Base-by-base conservation (phyloP, 2,329 filamentous ascomycete species). In the Aspergillus pseudonomiae region DNA sequence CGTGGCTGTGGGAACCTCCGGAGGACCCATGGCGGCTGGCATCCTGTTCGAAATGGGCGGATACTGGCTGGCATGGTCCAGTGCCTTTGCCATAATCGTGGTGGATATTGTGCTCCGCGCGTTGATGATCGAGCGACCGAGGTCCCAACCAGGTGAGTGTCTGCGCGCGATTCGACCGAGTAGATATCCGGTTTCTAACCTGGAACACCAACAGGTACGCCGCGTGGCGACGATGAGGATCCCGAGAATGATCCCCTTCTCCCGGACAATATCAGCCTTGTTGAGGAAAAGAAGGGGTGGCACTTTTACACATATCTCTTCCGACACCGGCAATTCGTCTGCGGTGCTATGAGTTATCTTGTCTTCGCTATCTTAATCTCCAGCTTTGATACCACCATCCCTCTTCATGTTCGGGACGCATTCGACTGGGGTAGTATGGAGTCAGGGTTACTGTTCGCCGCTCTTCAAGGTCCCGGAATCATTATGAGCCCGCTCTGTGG, bases 401-500 rank as follows among this genome's bases (percentile, higher is more conserved):
- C 86, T 2, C 75, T 88, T 0, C 86, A 84, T 67, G 83, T 87
- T 9, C 78, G 82, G 48, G 70, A 77, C 11, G 80, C 77, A 0
- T 89, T 89, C 66, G 67, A 76, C 60, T 89, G 85, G 84, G 77
- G 81, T 53, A 83, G 86, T 0, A 80, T 82, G 0, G 84, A 81
- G 0, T 83, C 85, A 1, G 86, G 86, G 0, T 73, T 88, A 7
- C 73, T 87, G 19, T 87, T 89, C 67, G 78, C 88, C 2, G 78
- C 82, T 4, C 69, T 91, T 32, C 84, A 89, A 54, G 75, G 88
- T 2, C 89, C 89, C 0, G 65, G 63, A 3, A 83, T 84, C 9
- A 86, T 91, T 69, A 66, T 86, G 2, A 84, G 85, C 0, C 89
- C 89, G 0, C 52, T 88, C 0, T 82, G 87, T 1, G 88, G 85